Conservation (phyloP, 139 green algal genomes). For the Axilococcus clingmanii region DNA sequence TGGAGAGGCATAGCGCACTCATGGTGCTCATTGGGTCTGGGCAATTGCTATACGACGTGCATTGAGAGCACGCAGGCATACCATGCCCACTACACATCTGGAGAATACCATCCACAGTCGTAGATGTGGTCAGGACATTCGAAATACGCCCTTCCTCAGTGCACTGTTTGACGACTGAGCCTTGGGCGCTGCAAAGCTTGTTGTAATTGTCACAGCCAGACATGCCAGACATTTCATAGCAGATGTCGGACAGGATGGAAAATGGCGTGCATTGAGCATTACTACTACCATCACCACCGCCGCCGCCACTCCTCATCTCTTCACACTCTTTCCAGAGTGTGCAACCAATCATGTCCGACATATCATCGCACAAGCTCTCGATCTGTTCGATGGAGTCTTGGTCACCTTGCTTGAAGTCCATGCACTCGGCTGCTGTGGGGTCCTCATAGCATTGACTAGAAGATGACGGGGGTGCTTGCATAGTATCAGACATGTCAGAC, state of each 20-base stretch:
- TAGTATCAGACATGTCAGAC: background rate
- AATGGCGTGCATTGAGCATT: conserved; percentile 20
- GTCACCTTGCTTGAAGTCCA: conserved; percentile 5
- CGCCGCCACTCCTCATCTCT: background rate
- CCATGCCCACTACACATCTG: background rate
- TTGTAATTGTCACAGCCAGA: conserved; percentile 13
- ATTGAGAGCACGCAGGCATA: conserved; percentile 16
- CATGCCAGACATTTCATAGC: conserved; percentile 14
- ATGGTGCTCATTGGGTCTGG: conserved; percentile 7
- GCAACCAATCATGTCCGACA: conserved; percentile 24
- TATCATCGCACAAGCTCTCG: conserved; percentile 7
- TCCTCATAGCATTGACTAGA: conserved; percentile 8
- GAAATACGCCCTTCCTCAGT: conserved; percentile 1
- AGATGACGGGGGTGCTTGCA: background rate
- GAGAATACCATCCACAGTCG: conserved; percentile 5
- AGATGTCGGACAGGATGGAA: conserved; percentile 14
- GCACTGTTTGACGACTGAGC: conserved; percentile 19
- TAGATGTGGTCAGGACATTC: background rate
- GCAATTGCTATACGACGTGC: conserved; percentile 9
- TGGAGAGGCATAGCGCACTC: conserved; percentile 7
- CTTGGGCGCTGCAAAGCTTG: conserved; percentile 12
- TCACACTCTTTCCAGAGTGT: conserved; percentile 12
- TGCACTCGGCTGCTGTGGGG: background rate
- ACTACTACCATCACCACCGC: too few species aligned
- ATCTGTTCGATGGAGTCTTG: background rate